phyloP scores from a whole-genome alignment of 75 land plant species.

The Cunninghamia lanceolata region DNA sequence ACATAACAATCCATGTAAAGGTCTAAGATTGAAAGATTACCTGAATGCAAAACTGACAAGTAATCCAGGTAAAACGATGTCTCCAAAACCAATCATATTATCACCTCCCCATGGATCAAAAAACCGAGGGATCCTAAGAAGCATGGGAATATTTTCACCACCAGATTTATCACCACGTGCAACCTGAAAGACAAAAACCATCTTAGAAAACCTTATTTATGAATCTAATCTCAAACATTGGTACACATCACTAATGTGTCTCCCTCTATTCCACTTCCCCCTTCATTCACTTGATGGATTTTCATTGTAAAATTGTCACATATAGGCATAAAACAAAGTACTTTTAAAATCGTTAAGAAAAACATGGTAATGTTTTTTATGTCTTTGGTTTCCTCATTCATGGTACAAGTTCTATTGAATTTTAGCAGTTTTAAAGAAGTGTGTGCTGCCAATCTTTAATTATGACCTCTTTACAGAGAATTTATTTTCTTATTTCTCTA shows the following conservation, averaged over 20 bases:
- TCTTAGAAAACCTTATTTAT: background rate
- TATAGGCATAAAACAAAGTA: background rate
- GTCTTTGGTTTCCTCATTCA: background rate
- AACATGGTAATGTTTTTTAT: background rate
- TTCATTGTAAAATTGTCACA: background rate
- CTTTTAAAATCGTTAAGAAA: background rate
- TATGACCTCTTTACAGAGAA: background rate
- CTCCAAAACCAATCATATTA: conserved; percentile 93
- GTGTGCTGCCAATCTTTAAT: background rate
- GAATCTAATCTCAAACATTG: background rate
- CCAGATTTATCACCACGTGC: conserved; percentile 83
- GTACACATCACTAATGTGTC: background rate
- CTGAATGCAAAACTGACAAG: conserved; percentile 62
- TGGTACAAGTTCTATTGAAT: background rate
- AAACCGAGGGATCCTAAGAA: conserved; percentile 75
- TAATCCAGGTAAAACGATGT: conserved; percentile 80
- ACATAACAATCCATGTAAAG: background rate
- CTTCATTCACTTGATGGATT: background rate
- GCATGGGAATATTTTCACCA: conserved; percentile 92
- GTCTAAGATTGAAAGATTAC: conserved; percentile 20
- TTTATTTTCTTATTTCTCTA: background rate
- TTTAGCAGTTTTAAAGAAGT: background rate
- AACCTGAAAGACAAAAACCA: conserved; percentile 43
- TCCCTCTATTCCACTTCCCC: background rate
- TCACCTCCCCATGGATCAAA: conserved; percentile 90